Evolutionary conservation across 2,329 filamentous ascomycete genomes (phyloP), one percentile per base, ranked within the genome.

Genomic region (Ambrosiella cleistominuta): DNA sequence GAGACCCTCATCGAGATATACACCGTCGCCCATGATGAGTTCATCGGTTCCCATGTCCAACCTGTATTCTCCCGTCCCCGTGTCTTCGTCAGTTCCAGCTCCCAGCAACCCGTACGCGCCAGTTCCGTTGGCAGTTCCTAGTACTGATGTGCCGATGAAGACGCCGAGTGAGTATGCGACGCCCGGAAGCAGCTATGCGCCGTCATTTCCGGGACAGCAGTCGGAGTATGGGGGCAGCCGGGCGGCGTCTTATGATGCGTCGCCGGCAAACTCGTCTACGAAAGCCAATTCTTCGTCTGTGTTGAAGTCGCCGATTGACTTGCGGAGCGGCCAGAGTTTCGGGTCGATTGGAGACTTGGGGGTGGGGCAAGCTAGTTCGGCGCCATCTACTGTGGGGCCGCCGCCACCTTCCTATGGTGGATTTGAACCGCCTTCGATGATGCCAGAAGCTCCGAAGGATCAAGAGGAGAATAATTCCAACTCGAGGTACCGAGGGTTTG

Each of bases 1-100:
- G 42, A 74, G 45, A 67, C 69, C 7, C 27, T 27, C 37, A 9
- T 77, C 77, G n/a, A 74, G 75, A 42, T 79, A 79, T 63, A 71
- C 75, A 0, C 74, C 77, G 1, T 65, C 63, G 4, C 63, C 68
- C 1, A 63, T 66, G 17, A 68, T 58, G 12, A 54, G 55, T n/a
- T 39, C 69, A 55, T 39, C 64, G 12, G 61, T 65, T 4, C 59
- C 64, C 2, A 66, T 66, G 19, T 60, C 54, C 17, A 65, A 63
- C 56, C 62, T 64, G 2, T 66, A 68, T 58, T 64, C 66, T 37
- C 62, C 65, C 58, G 62, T 60, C 17, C 37, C 64, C 9, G 19
- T 59, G 27, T 63, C 56, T 44, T 57, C 47, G 5, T 57, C 56
- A 13, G 17, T 53, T 11, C 56, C 56, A 2, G 19, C 38, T 12